Conservation (phyloP, 2,329 filamentous ascomycete species). For the Ascochyta clinopodiicola region DNA sequence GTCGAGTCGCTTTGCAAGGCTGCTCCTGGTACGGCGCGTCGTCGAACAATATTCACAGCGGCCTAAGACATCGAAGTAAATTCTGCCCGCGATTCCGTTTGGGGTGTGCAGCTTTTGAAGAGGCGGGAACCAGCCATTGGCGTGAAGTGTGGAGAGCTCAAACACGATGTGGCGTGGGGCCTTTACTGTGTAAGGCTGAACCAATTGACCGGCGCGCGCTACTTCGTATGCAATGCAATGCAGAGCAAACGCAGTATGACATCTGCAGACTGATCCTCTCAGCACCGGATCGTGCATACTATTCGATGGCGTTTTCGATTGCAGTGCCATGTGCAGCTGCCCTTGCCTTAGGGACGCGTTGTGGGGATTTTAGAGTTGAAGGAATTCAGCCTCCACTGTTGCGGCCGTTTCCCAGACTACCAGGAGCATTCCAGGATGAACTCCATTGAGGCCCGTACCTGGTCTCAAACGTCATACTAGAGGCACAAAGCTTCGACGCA, state of each 20-base stretch:
- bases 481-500: slow-evolving; percentile 37
- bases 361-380: slow-evolving; percentile 1
- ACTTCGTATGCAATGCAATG: slow-evolving; percentile 18
- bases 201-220: slow-evolving; percentile 22
- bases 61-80: background rate
- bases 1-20: slow-evolving; percentile 11
- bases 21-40: slow-evolving; percentile 5
- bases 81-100: slow-evolving; percentile 10
- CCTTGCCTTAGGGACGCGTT: slow-evolving; percentile 9
- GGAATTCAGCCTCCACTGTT: slow-evolving; percentile 10
- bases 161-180: slow-evolving; percentile 36
- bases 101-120: slow-evolving; percentile 26
- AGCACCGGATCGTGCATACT: slow-evolving; percentile 21
- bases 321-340: slow-evolving; percentile 15
- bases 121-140: slow-evolving; percentile 37
- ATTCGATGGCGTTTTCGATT: slow-evolving; percentile 17
- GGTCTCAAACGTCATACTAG: slow-evolving; percentile 36
- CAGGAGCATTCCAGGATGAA: slow-evolving; percentile 19
- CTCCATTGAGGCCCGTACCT: slow-evolving; percentile 20
- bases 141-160: slow-evolving; percentile 30
- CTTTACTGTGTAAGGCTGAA: slow-evolving; percentile 20
- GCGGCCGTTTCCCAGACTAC: slow-evolving; percentile 35
- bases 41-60: slow-evolving; percentile 12
- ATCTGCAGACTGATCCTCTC: slow-evolving; percentile 41
- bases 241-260: slow-evolving; percentile 39